Base-by-base conservation (phyloP, 768 basidiomycete species). In the Naematelia aurantialba region DNA sequence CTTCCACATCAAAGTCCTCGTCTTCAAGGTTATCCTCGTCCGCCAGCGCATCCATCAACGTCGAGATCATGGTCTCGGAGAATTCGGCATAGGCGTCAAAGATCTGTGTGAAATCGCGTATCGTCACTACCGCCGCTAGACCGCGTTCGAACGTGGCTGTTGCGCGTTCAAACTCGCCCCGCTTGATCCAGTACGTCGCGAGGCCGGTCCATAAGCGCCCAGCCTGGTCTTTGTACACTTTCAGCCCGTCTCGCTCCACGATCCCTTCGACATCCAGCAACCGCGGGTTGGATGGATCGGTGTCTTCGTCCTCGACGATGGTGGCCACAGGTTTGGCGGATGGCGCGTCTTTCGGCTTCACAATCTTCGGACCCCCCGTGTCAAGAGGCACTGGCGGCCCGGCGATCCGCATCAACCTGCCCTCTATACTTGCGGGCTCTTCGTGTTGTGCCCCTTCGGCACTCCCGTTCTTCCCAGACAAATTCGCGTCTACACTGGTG, bases 141-240 rank as follows among this genome's bases (percentile, higher is more conserved):
- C 92, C 96, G 22, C 84, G 78, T 77, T 98, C 96, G 74, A 98
- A 98, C 0, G 88, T 90, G 51, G 81, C 81, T 63, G 87, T 89
- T 14, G 91, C 90, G 52, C 89, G 67, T 30, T 92, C 92, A 71
- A 99, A 97, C 74, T 98, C 96, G 55, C 84, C 90, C 4, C 91
- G 86, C 78, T 96, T 96, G 76, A 93, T 93, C 94, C 94, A 99
- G 73, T 94, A 98, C 0, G 93, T 97, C 1, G 93, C 93, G 26
- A 98, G 78, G 0, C 94, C 96, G 4, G 91, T 88, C 94, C 93
- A 99, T 26, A 99, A 78, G 51, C 90, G 85, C 11, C 96, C 96
- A 1, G 93, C 91, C 78, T 99, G 96, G 74, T 99, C 96, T 74
- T 91, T 91, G 78, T 97, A 98, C 17, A 93, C 81, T 1, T 81